Evolutionary conservation across 106 monocot species (phyloP).

Genomic region (Phalaenopsis equestris): DNA sequence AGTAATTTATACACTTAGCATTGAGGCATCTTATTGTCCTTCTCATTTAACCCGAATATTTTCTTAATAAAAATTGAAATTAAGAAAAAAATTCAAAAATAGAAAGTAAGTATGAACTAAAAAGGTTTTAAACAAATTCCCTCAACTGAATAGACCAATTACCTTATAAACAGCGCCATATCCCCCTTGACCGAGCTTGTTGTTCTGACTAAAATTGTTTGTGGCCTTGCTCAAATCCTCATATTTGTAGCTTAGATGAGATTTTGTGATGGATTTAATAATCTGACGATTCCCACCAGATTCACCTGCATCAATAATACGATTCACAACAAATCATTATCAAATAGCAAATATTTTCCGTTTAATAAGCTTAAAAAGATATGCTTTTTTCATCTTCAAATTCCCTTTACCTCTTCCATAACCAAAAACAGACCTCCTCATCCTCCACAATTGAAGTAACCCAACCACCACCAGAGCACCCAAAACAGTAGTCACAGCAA

Average conservation of each 20-base stretch:
- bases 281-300: constrained; percentile 20
- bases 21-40: not conserved
- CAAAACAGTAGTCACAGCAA: constrained; percentile 16
- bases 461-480: constrained; percentile 16
- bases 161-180: constrained; percentile 78
- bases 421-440: constrained; percentile 13
- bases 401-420: constrained; percentile 15
- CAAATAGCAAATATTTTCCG: not conserved
- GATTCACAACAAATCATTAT: constrained; percentile 1
- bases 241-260: constrained; percentile 49
- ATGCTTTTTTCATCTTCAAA: not conserved
- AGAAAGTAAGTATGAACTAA: too few species aligned
- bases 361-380: not conserved
- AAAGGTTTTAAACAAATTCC: too few species aligned
- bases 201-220: constrained; percentile 40
- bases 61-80: not conserved
- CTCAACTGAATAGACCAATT: not conserved
- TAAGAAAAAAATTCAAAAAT: too few species aligned
- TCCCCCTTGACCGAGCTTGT: constrained; percentile 78
- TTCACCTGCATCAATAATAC: constrained; percentile 11
- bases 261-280: constrained; percentile 36
- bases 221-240: constrained; percentile 53
- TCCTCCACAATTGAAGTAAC: constrained; percentile 22
- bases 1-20: not conserved
- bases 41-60: not conserved